These are phyloP conservation scores for Podospora didyma DNA, from an alignment of 495 filamentous ascomycete species.

Conservation along the genomic window DNA sequence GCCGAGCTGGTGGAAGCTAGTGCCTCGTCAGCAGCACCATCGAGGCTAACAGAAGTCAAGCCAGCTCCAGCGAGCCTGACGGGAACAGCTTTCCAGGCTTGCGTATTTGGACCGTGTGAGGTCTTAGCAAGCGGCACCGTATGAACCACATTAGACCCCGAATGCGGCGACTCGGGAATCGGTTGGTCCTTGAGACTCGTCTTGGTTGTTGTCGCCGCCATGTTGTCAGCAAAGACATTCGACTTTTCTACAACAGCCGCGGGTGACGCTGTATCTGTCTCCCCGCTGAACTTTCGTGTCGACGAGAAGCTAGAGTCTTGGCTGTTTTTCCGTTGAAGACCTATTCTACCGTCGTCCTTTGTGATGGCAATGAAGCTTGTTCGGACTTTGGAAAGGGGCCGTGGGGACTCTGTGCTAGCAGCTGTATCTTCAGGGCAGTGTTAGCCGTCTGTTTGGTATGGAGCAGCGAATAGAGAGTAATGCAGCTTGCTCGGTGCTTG, in stretches of 20 bases:
- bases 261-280: slow-evolving; percentile 29
- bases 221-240: slow-evolving; percentile 27
- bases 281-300: slow-evolving; percentile 33
- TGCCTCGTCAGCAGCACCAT: slow-evolving; percentile 2
- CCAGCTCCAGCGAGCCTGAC: slow-evolving; percentile 1
- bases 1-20: not conserved
- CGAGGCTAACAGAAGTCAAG: too few species aligned
- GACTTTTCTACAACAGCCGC: slow-evolving; percentile 25
- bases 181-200: slow-evolving; percentile 29
- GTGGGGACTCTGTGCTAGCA: slow-evolving; percentile 36
- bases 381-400: slow-evolving; percentile 72
- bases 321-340: slow-evolving; percentile 38
- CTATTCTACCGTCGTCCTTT: slow-evolving; percentile 55
- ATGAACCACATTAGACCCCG: slow-evolving; percentile 11
- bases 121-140: slow-evolving; percentile 5
- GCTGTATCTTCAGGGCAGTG: not conserved
- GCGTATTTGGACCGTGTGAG: too few species aligned
- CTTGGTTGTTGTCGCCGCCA: slow-evolving; percentile 26
- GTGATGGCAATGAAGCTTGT: slow-evolving; percentile 76
- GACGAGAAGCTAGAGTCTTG: slow-evolving; percentile 37
- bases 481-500: not conserved
- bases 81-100: slow-evolving; percentile 14
- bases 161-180: slow-evolving; percentile 31
- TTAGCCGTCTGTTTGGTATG: slow-evolving; percentile 5
- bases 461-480: not conserved